Evolutionary conservation across 2,329 filamentous ascomycete species (phyloP).

Genomic region (Diplodia seriata): DNA sequence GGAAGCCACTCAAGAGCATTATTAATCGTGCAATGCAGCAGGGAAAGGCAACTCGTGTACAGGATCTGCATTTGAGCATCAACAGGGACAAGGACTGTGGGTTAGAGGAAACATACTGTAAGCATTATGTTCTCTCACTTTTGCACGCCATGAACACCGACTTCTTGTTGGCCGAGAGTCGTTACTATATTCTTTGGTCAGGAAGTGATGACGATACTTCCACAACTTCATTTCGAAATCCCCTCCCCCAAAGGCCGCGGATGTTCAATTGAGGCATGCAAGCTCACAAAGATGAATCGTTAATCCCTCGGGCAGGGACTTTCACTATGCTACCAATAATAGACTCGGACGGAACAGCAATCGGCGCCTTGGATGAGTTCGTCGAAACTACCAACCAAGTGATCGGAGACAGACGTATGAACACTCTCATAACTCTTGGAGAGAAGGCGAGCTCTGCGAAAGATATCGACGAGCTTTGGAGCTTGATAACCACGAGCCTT

Average conservation of each 20-base stretch:
- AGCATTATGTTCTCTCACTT: neutral
- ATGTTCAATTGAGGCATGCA: neutral
- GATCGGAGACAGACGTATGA: slow-evolving; percentile 27
- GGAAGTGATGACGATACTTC: neutral
- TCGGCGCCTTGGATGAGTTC: slow-evolving; percentile 32
- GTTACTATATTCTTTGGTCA: neutral
- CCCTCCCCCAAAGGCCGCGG: neutral
- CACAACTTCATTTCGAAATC: neutral
- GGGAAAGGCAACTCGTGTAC: slow-evolving; percentile 27
- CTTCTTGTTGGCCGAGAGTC: too few relatives aligned
- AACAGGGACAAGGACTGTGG: slow-evolving; percentile 17
- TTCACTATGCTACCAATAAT: slow-evolving; percentile 32
- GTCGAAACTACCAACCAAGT: slow-evolving; percentile 27
- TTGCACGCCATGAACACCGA: too few relatives aligned
- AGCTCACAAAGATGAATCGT: too few relatives aligned
- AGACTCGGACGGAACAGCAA: slow-evolving; percentile 14
- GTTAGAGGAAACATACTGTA: slow-evolving; percentile 32
- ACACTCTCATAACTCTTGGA: slow-evolving; percentile 23
- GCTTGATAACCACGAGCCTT: slow-evolving; percentile 2
- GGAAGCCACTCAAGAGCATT: slow-evolving; percentile 18
- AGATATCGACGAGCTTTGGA: slow-evolving; percentile 23
- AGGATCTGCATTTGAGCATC: slow-evolving; percentile 18
- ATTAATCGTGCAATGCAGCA: slow-evolving; percentile 30
- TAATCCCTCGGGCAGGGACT: slow-evolving; percentile 8
- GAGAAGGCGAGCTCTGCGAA: slow-evolving; percentile 26